Conservation (phyloP, 257 asterid genomes). For the Penstemon eatonii region DNA sequence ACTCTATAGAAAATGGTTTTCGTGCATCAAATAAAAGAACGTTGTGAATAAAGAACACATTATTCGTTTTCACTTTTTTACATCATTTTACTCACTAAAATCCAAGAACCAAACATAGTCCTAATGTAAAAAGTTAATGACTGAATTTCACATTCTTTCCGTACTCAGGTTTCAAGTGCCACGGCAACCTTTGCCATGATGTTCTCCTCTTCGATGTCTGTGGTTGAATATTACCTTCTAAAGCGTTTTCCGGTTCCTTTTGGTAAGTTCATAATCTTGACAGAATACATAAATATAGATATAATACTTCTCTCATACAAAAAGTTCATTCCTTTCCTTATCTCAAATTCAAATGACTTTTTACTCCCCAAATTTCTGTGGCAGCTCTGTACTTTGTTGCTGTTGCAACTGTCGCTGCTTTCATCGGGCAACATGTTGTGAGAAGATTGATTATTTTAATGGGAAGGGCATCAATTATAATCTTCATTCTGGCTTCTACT, state of each 20-base stretch:
- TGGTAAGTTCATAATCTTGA: conserved; percentile 45
- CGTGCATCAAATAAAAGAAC: no score
- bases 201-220: conserved; percentile 99
- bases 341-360: neutral
- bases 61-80: neutral
- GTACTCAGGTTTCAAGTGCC: conserved; percentile 88
- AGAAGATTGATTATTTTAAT: conserved; percentile 60
- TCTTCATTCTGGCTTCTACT: conserved; percentile 84
- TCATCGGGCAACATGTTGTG: conserved; percentile 80
- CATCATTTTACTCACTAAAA: no score
- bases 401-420: conserved; percentile 80
- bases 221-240: conserved; percentile 85
- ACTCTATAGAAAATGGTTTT: neutral
- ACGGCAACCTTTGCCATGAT: conserved; percentile 96
- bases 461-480: conserved; percentile 92
- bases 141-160: neutral
- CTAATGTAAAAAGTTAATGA: no score
- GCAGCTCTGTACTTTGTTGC: conserved; percentile 76
- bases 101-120: no score
- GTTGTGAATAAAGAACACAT: no score
- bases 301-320: neutral
- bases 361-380: neutral
- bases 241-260: conserved; percentile 92
- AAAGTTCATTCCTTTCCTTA: neutral
- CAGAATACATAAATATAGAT: neutral